A percentile compares a stretch with the other conserved stretches of the same genome.
Conservation (phyloP, 2,329 filamentous ascomycete genomes). For the Arthrobotrys entomopaga region DNA sequence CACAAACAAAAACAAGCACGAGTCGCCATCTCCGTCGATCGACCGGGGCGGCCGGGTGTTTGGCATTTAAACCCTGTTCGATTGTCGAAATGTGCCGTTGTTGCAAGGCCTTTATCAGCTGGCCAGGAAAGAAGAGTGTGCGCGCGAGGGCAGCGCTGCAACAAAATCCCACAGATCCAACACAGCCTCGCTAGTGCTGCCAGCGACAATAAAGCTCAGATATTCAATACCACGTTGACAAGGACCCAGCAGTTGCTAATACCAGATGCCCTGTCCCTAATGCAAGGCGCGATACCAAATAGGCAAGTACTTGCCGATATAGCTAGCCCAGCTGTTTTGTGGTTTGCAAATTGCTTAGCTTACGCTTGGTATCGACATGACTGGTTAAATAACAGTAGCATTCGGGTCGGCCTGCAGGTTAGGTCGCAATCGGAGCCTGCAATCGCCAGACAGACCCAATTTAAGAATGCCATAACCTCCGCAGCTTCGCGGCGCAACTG, state of each 20-base stretch:
- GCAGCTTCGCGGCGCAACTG: slow-evolving; percentile 20
- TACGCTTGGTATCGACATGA: slow-evolving; percentile 11
- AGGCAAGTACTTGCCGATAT: slow-evolving; percentile 23
- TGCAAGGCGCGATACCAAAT: neutral
- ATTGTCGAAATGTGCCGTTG: neutral
- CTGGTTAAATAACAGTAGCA: neutral
- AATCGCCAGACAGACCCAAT: slow-evolving; percentile 17
- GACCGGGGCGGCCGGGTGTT: slow-evolving; percentile 16
- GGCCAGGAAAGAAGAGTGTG: neutral
- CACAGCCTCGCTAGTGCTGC: slow-evolving; percentile 12
- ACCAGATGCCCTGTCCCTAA: slow-evolving; percentile 1
- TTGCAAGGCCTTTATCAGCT: slow-evolving; percentile 10
- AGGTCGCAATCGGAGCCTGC: slow-evolving; percentile 24
- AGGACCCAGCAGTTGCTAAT: neutral
- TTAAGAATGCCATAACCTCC: slow-evolving; percentile 23
- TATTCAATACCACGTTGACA: neutral
- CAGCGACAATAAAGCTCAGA: neutral
- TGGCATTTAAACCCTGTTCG: slow-evolving; percentile 13
- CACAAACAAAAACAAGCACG: neutral
- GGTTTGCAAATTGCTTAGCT: slow-evolving; percentile 20
- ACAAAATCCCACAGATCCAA: slow-evolving; percentile 25
- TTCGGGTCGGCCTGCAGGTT: slow-evolving; percentile 27
- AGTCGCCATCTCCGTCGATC: slow-evolving; percentile 10
- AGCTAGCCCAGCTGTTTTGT: slow-evolving; percentile 10
- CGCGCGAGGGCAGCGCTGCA: too few relatives aligned